Base-by-base conservation (phyloP, 768 basidiomycete genomes). In the Dacryopinax spathularia region DNA sequence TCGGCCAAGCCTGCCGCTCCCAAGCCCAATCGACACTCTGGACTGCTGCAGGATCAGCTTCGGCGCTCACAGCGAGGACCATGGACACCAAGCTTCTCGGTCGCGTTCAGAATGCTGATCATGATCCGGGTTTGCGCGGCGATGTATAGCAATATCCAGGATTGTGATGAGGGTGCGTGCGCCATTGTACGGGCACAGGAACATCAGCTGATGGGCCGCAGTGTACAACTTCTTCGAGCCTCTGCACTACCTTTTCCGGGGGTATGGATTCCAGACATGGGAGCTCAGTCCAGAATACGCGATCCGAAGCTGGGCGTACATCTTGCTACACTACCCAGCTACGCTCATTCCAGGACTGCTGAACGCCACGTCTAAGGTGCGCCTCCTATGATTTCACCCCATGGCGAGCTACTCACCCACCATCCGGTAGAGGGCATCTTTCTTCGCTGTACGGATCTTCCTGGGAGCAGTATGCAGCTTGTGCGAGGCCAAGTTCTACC, bases 211-310 rank as follows among this genome's bases (percentile, higher is more conserved):
- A 41, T 16, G 41, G 7, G 15, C 29, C 34, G 61, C 67, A 99
- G 96, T 96, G 13, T 99, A 86, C 81, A 99, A 99, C 75, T 99
- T 96, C 74, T 98, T 91, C 91, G 96, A 98, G 71, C 96, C 96
- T 20, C 77, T 99, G 16, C 96, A 99, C 75, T 94, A 93, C 71
- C 79, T 96, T 63, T 83, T 86, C 64, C 77, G 84, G 63, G 91
- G 91, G 27, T 79, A 85, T 65, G 96, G 89, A 7, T 97, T 99
- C 74, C 95, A 98, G 75, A 98, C 96, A 0, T 99, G 96, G 96
- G 96, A 99, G 72, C 83, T 90, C 4, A 89, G 93, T 9, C 93
- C 96, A 12, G 76, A 80, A 61, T 96, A 86, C 71, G 85, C 93
- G n/a, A 85, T 99, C 67, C 80, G 96, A 67, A 94, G 91, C 67